Percentiles rank a stretch among this genome's conserved stretches.
These are phyloP conservation scores for Wallacemonas sp. DNA, from an alignment of 208 protist genomes.

Conservation along the genomic window DNA sequence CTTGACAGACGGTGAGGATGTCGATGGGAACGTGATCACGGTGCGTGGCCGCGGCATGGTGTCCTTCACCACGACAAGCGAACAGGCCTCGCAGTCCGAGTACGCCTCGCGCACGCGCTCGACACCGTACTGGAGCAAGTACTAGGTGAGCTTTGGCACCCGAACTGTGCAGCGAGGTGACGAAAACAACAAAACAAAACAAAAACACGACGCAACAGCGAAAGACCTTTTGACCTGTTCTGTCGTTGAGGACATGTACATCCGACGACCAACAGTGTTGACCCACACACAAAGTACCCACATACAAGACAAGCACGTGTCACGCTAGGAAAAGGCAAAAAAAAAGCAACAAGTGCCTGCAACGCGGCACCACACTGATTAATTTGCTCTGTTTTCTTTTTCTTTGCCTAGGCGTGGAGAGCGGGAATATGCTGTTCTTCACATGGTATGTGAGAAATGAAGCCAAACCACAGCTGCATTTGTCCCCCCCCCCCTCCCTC, in stretches of 20 bases:
- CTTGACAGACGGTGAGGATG: neutral
- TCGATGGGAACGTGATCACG: neutral
- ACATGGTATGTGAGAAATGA: neutral
- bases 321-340: no score
- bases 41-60: slow-evolving; percentile 8
- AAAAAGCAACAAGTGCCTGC: neutral
- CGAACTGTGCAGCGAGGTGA: no score
- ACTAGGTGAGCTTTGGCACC: no score
- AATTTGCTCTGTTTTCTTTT: neutral
- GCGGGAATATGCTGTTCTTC: neutral
- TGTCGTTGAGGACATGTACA: no score
- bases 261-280: no score
- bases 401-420: neutral
- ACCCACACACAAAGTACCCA: no score
- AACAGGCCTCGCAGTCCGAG: neutral
- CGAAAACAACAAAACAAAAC: no score
- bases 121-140: slow-evolving; percentile 16
- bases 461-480: no score
- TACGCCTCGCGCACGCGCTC: neutral
- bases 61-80: slow-evolving; percentile 9
- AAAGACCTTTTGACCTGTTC: no score
- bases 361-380: neutral
- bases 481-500: no score
- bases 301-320: no score
- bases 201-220: no score